phyloP scores from a whole-genome alignment of 75 land plant species.

The Pinus taeda region DNA sequence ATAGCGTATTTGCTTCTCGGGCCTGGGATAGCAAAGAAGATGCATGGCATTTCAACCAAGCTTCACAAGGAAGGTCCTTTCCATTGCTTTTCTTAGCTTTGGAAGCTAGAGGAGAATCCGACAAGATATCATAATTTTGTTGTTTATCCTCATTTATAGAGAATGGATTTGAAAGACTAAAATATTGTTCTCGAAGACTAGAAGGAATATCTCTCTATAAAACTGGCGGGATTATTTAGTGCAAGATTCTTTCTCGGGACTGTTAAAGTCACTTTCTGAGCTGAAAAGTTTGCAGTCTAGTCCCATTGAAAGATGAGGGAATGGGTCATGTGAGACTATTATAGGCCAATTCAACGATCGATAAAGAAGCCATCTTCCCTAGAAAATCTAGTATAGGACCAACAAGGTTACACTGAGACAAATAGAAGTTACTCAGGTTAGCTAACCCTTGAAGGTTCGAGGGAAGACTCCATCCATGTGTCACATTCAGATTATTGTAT shows the following conservation, averaged over 20 bases:
- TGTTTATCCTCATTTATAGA: not conserved
- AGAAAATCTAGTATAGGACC: conserved; percentile 71
- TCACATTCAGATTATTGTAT: conserved; percentile 39
- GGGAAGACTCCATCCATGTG: conserved; percentile 72
- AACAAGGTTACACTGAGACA: conserved; percentile 46
- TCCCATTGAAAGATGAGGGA: conserved; percentile 39
- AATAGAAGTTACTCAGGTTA: conserved; percentile 49
- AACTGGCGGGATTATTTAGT: no score
- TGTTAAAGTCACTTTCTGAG: conserved; percentile 14
- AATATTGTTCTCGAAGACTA: not conserved
- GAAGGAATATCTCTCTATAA: no score
- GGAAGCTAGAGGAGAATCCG: conserved; percentile 11
- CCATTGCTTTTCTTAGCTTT: conserved; percentile 17
- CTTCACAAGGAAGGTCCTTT: conserved; percentile 45
- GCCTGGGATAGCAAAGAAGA: conserved; percentile 47
- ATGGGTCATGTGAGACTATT: conserved; percentile 65
- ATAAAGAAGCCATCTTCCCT: conserved; percentile 41
- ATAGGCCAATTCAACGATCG: conserved; percentile 36
- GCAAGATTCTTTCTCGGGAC: no score
- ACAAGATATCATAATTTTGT: not conserved
- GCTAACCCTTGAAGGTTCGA: conserved; percentile 24
- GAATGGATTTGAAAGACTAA: not conserved
- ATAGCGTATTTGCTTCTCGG: conserved; percentile 64
- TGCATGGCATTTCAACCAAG: conserved; percentile 71
- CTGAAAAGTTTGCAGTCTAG: conserved; percentile 41